These are phyloP conservation scores for Spathaspora arborariae DNA, from an alignment of 805 yeast species.

Conservation along the genomic window DNA sequence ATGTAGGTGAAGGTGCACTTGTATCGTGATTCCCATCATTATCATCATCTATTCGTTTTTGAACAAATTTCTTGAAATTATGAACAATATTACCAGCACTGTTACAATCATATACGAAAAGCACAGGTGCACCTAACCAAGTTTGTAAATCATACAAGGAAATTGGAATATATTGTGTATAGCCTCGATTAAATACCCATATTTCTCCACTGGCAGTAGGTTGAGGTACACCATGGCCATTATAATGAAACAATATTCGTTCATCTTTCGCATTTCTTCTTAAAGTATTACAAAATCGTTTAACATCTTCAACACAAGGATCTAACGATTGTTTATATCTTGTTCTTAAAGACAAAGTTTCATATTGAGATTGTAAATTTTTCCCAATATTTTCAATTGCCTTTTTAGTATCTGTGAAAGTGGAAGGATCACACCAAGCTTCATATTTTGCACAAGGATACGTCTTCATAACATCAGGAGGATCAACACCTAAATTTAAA, in stretches of 20 bases:
- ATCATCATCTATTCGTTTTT: constrained; percentile 84
- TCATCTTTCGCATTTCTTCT: constrained; percentile 92
- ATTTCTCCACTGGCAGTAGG: constrained; percentile 96
- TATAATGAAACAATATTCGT: constrained; percentile 87
- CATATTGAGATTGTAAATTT: constrained; percentile 82
- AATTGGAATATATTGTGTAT: constrained; percentile 96
- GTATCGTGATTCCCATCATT: constrained; percentile 54
- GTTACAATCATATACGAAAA: constrained; percentile 90
- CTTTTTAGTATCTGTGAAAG: constrained; percentile 78
- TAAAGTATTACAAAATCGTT: constrained; percentile 83
- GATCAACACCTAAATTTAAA: constrained; percentile 91
- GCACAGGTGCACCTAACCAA: constrained; percentile 97
- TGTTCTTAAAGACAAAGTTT: constrained; percentile 80
- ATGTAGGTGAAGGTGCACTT: constrained; percentile 57
- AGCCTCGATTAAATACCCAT: constrained; percentile 97
- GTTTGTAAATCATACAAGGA: constrained; percentile 92
- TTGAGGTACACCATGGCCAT: constrained; percentile 98
- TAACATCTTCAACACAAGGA: constrained; percentile 94
- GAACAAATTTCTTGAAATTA: constrained; percentile 86
- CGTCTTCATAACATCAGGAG: constrained; percentile 91
- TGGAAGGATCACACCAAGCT: constrained; percentile 89
- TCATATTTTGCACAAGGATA: constrained; percentile 90
- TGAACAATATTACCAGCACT: constrained; percentile 91
- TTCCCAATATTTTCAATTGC: constrained; percentile 92
- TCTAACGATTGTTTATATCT: constrained; percentile 88